These are phyloP conservation scores for Claviceps sp. DNA, from an alignment of 2,329 filamentous ascomycete species.

Conservation along the genomic window DNA sequence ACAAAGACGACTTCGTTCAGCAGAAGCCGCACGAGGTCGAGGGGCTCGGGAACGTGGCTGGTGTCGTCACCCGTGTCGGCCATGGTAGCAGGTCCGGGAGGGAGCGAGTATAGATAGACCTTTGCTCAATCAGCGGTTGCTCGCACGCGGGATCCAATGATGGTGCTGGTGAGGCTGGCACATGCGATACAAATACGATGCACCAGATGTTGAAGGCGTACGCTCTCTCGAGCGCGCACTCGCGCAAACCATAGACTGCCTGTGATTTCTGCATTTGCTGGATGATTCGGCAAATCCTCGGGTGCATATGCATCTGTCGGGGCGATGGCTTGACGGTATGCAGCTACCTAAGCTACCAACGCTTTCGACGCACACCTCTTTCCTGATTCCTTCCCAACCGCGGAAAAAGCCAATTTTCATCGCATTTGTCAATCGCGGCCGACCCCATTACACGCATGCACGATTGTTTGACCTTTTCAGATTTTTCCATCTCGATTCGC, in stretches of 20 bases:
- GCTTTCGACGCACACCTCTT: no score
- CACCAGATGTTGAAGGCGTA: neutral
- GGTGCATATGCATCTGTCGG: neutral
- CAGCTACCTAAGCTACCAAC: neutral
- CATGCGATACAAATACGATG: neutral
- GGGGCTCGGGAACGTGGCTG: constrained; percentile 70
- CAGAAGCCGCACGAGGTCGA: constrained; percentile 88
- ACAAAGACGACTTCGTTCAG: constrained; percentile 96
- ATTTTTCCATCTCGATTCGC: neutral
- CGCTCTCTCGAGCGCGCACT: neutral
- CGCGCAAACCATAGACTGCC: neutral
- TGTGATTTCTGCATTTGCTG: constrained; percentile 1
- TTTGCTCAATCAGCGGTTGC: neutral
- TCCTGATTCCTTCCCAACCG: no score
- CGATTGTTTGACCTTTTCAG: no score
- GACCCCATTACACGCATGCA: no score
- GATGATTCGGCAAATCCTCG: neutral
- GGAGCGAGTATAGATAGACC: neutral
- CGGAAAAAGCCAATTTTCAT: no score
- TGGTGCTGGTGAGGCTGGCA: neutral
- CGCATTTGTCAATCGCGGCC: no score
- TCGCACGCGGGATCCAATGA: neutral
- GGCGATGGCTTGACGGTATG: neutral
- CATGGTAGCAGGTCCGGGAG: constrained; percentile 37
- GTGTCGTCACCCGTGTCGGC: constrained; percentile 68